These are phyloP conservation scores for Aspergillus tanneri DNA, from an alignment of 2,329 filamentous ascomycete species.

Conservation along the genomic window DNA sequence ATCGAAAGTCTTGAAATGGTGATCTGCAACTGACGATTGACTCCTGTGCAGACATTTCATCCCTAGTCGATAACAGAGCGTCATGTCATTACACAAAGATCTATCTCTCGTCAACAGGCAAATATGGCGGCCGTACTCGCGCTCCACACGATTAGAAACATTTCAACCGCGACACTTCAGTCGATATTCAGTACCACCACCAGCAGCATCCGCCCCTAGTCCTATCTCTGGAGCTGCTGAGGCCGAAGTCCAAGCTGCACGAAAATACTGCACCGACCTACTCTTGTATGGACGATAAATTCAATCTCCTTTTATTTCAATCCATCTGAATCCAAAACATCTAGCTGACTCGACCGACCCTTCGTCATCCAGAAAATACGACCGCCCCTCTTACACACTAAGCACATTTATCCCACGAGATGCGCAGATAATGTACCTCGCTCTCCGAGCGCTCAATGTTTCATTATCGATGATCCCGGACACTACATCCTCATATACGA, in stretches of 20 bases:
- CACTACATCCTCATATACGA: constrained; percentile 79
- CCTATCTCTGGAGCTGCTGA: constrained; percentile 31
- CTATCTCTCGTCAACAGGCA: constrained; percentile 21
- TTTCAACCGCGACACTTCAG: constrained; percentile 29
- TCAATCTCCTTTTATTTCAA: neutral
- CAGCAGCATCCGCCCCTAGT: constrained; percentile 12
- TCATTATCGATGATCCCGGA: constrained; percentile 89
- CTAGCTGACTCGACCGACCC: constrained; percentile 6
- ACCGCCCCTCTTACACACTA: constrained; percentile 83
- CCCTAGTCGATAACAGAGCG: neutral
- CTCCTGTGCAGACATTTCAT: too few species aligned
- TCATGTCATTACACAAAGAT: constrained; percentile 20
- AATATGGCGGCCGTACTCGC: constrained; percentile 12
- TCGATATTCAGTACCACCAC: too few species aligned
- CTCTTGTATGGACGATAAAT: constrained; percentile 46
- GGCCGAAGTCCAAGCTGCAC: constrained; percentile 55
- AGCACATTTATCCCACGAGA: constrained; percentile 77
- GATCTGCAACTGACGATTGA: too few species aligned
- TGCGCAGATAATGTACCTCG: constrained; percentile 79
- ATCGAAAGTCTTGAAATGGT: too few species aligned
- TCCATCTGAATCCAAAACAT: neutral
- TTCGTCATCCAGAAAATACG: constrained; percentile 65
- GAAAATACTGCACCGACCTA: constrained; percentile 59
- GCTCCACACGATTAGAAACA: constrained; percentile 5
- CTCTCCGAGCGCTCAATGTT: constrained; percentile 87